Evolutionary conservation across 768 basidiomycete species (phyloP), one percentile per base, ranked within the genome.

Genomic region (Boletus tomentosulus): DNA sequence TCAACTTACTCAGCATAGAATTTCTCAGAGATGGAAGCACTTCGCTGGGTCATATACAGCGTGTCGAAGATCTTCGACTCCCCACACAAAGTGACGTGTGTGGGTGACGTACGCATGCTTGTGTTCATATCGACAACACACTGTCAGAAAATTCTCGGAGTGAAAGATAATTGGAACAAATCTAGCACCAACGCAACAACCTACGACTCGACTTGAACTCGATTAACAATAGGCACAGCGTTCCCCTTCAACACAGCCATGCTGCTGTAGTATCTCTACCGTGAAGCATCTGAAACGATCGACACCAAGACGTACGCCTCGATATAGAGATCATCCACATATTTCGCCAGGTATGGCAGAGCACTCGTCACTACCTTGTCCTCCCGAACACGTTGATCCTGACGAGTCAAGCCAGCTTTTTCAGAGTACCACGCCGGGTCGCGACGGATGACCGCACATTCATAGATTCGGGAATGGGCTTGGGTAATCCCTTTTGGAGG

Each of bases 391-490:
- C 77, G 74, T 59, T 85, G 80, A 10, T 67, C 66, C 50, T 73
- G 67, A n/a, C 82, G 74, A 16, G 74, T 69, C 43, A 85, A 60
- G 4, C 76, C 74, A 19, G 19, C 19, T 19, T 68, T 66, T 63
- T 85, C 83, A 25, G 76, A 73, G 61, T 83, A 83, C 83, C 83
- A 85, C 7, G 81, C 79, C 38, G 79, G 70, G 57, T 84, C 82
- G 56, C 75, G 75, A 52, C 77, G 71, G 49, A 84, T 75, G 34
- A 78, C 74, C 6, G 76, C 73, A 51, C 74, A 76, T 60, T 79
- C 81, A 62, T 81, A 86, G 9, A 85, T 51, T 83, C 80, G 31
- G 85, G 69, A 28, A 86, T 72, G 16, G 74, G 72, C 57, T 72
- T 67, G 3, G 78, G 77, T 28, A 84, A 61, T 4, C 71, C 73